Evolutionary conservation across 192 early-diverging fungal species (phyloP).

Genomic region (Rhizoclosmatium globosum): DNA sequence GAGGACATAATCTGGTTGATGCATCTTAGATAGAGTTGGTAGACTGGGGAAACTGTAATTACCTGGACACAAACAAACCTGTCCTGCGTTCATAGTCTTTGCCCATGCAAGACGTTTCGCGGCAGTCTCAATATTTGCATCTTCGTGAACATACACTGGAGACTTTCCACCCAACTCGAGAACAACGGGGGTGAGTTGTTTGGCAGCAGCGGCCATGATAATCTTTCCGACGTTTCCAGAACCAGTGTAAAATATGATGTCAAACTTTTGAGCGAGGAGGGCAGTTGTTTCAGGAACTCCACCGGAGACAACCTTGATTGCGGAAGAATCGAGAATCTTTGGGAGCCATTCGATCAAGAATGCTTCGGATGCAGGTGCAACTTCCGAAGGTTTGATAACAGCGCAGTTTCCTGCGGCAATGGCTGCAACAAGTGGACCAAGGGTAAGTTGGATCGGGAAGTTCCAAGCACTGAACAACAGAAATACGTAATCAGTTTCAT

Average conservation of each 20-base stretch:
- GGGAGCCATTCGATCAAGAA: slow-evolving; percentile 71
- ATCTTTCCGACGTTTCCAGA: slow-evolving; percentile 80
- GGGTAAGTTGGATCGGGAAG: slow-evolving; percentile 65
- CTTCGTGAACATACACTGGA: slow-evolving; percentile 64
- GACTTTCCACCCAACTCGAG: slow-evolving; percentile 96
- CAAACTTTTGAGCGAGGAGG: slow-evolving; percentile 81
- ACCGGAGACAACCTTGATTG: slow-evolving; percentile 78
- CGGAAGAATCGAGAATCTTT: slow-evolving; percentile 75
- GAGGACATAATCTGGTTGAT: slow-evolving; percentile 84
- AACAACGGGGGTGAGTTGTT: slow-evolving; percentile 86
- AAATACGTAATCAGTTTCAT: background rate
- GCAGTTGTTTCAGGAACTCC: slow-evolving; percentile 74
- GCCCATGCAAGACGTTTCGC: slow-evolving; percentile 82
- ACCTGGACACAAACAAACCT: slow-evolving; percentile 57
- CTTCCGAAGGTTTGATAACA: slow-evolving; percentile 80
- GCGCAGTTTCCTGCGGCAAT: slow-evolving; percentile 89
- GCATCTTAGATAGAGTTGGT: background rate
- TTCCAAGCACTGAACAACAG: background rate
- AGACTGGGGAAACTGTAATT: background rate
- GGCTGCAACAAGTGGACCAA: slow-evolving; percentile 81
- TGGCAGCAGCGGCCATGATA: slow-evolving; percentile 83
- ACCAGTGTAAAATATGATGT: slow-evolving; percentile 96
- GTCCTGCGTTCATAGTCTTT: slow-evolving; percentile 89
- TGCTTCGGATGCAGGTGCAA: slow-evolving; percentile 69
- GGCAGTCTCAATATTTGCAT: slow-evolving; percentile 63